Percentiles rank a stretch among this genome's conserved stretches.
These are phyloP conservation scores for Leccinum olivaceopallidum DNA, from an alignment of 768 basidiomycete genomes.

Conservation along the genomic window DNA sequence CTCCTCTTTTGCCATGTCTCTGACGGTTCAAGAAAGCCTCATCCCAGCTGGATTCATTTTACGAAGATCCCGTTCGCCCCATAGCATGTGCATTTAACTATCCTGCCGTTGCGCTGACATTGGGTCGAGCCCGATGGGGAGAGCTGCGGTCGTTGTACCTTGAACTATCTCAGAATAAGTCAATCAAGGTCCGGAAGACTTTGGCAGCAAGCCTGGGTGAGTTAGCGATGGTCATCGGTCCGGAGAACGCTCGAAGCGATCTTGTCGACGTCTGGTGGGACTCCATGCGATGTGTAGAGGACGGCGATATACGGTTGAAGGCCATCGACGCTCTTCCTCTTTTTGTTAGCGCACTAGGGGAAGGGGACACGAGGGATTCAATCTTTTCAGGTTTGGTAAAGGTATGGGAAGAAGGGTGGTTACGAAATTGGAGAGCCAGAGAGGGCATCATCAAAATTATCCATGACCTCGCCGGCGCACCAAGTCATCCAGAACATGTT, in stretches of 20 bases:
- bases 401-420: slow-evolving; percentile 56
- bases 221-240: slow-evolving; percentile 81
- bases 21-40: slow-evolving; percentile 20
- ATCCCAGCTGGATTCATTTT: slow-evolving; percentile 45
- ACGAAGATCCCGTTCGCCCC: slow-evolving; percentile 68
- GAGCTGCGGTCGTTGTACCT: slow-evolving; percentile 70
- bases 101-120: slow-evolving; percentile 84
- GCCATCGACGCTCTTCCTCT: slow-evolving; percentile 64
- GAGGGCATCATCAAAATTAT: slow-evolving; percentile 65
- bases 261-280: slow-evolving; percentile 74
- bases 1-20: background rate
- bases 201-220: slow-evolving; percentile 89
- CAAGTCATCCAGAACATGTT: slow-evolving; percentile 47
- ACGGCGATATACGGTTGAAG: slow-evolving; percentile 68
- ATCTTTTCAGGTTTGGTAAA: slow-evolving; percentile 48
- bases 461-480: slow-evolving; percentile 47
- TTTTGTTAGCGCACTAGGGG: slow-evolving; percentile 55
- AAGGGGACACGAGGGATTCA: slow-evolving; percentile 42
- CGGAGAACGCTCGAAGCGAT: slow-evolving; percentile 63
- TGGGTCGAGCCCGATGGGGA: slow-evolving; percentile 75
- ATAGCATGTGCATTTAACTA: slow-evolving; percentile 88
- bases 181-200: slow-evolving; percentile 68
- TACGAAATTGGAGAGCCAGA: slow-evolving; percentile 81
- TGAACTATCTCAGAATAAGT: slow-evolving; percentile 58
- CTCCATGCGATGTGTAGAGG: slow-evolving; percentile 53